Evolutionary conservation across 768 basidiomycete genomes (phyloP).

Genomic region (Austroboletus eburneus): DNA sequence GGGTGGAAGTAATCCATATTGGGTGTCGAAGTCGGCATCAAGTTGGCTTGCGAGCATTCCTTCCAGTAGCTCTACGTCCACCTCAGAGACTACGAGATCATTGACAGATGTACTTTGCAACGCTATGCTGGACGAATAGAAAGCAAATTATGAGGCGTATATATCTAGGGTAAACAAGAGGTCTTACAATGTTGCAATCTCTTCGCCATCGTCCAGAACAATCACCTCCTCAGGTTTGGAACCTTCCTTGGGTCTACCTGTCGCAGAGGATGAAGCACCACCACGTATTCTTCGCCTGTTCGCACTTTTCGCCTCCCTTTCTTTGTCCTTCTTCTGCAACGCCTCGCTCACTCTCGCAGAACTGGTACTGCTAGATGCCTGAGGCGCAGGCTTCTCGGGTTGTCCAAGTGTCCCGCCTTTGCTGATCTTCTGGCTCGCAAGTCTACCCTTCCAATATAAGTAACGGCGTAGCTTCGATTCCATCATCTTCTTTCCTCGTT

Average conservation of each 20-base stretch:
- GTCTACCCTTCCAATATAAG: conserved; percentile 76
- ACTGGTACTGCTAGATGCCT: conserved; percentile 9
- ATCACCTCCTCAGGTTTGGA: conserved; percentile 9
- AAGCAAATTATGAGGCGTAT: background rate
- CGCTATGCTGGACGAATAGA: conserved; percentile 13
- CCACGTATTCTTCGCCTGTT: conserved; percentile 76
- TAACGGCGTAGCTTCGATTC: conserved; percentile 65
- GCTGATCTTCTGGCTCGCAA: conserved; percentile 21
- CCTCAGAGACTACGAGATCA: conserved; percentile 15
- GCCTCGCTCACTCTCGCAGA: conserved; percentile 57
- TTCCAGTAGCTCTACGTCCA: conserved; percentile 23
- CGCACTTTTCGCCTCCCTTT: conserved; percentile 52
- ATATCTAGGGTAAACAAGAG: background rate
- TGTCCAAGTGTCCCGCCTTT: conserved; percentile 4
- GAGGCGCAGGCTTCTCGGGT: conserved; percentile 8
- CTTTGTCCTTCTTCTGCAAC: conserved; percentile 70
- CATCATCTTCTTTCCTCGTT: conserved; percentile 76
- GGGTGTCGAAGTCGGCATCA: conserved; percentile 61
- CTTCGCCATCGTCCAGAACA: conserved; percentile 27
- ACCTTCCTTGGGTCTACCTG: conserved; percentile 10
- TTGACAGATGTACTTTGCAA: conserved; percentile 12
- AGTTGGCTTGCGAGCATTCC: conserved; percentile 30
- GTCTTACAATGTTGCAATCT: conserved; percentile 58
- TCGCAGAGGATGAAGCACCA: conserved; percentile 43
- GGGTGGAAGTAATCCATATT: conserved; percentile 75